Base-by-base conservation (phyloP, 768 basidiomycete species). In the Trametes meyenii region DNA sequence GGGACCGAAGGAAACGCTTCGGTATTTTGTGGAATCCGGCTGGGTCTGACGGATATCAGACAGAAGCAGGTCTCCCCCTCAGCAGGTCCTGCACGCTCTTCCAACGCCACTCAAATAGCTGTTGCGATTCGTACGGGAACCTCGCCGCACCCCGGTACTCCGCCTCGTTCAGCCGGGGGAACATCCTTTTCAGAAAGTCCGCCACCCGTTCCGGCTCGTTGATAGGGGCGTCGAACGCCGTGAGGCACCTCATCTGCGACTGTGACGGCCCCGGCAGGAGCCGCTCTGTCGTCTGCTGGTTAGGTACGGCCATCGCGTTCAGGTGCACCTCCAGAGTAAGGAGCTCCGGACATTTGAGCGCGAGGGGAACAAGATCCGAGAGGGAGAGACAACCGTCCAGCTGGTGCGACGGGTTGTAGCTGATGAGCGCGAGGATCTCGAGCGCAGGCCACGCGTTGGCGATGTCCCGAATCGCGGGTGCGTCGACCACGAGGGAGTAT, bases 201-300 rank as follows among this genome's bases (percentile, higher is more conserved):
- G 48, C 49, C n/a, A 44, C 57, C 10, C 39, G 6, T n/a, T 40
- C 26, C 23, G 49, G 49, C 12, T 50, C n/a, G 39, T 13, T 16
- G n/a, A 58, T 33, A 39, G 57, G 57, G 19, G 49, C 57, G 19
- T 58, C 19, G 40, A 43, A 43, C n/a, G 39, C 57, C 11, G 26
- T 23, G 57, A 58, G 19, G 13, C 10, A 23, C 26, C n/a, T 26
- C 49, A 58, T 19, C 40, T 0, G 17, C 19, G 26, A 35, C 40
- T 6, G 29, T 29, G 49, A n/a, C 24, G 49, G 16, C 29, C 16
- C 24, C 39, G 39, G 38, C 10, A 58, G 39, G n/a, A 58, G 49
- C 3, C 21, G 29, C 3, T 16, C 29, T 1, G 35, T 21, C 19
- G 16, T 26, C 0, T 39, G 29, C 19, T 43, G 26, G 26, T n/a